phyloP scores from a whole-genome alignment of 2,329 filamentous ascomycete species.

The Zarea fungicola region DNA sequence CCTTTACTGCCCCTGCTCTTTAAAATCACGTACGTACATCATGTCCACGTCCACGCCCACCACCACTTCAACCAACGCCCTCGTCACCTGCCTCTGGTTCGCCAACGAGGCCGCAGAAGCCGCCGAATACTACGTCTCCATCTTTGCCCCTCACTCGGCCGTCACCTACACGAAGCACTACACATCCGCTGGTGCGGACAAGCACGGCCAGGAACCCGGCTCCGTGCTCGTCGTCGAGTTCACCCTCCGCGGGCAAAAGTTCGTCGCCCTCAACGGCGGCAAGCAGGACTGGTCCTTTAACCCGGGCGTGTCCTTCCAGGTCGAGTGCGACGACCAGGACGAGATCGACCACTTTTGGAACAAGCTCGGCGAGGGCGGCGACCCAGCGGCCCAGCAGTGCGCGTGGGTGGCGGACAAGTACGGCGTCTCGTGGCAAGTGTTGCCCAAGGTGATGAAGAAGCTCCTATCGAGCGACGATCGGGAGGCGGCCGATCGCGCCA shows the following conservation, averaged over 20 bases:
- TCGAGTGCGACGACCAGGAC: slow-evolving; percentile 39
- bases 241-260: slow-evolving; percentile 26
- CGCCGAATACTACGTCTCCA: slow-evolving; percentile 35
- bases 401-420: slow-evolving; percentile 43
- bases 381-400: slow-evolving; percentile 32
- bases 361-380: slow-evolving; percentile 35
- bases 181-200: slow-evolving; percentile 24
- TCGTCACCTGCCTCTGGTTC: slow-evolving; percentile 37
- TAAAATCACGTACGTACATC: no score
- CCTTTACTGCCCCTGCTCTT: neutral
- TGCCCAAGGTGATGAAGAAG: slow-evolving; percentile 32
- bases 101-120: slow-evolving; percentile 36
- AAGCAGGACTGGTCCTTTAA: slow-evolving; percentile 32
- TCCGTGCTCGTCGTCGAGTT: slow-evolving; percentile 5
- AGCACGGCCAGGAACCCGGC: neutral
- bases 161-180: slow-evolving; percentile 29
- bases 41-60: neutral
- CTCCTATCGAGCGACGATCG: slow-evolving; percentile 30
- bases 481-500: slow-evolving; percentile 19
- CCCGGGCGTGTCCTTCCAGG: slow-evolving; percentile 37
- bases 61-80: no score
- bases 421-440: slow-evolving; percentile 43
- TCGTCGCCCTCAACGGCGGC: slow-evolving; percentile 40
- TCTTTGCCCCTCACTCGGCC: slow-evolving; percentile 33
- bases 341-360: slow-evolving; percentile 45